Conservation (phyloP, 192 early-diverging fungal species). For the Coemansia sp. region DNA sequence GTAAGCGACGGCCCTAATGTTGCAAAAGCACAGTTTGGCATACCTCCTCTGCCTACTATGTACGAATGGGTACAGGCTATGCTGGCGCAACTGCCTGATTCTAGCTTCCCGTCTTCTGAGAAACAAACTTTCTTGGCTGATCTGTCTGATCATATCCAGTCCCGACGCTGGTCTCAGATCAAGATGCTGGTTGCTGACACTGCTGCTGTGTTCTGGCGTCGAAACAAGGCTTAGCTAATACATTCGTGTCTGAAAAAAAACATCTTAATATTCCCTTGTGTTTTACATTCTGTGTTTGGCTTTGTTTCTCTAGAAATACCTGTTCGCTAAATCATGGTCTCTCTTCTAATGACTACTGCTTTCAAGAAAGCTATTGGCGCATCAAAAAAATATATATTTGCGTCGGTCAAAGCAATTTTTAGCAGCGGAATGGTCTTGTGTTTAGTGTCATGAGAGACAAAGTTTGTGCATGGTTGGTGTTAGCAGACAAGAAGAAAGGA, state of each 20-base stretch:
- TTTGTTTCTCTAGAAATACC: not conserved
- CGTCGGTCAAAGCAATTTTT: no score
- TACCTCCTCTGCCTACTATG: conserved; percentile 26
- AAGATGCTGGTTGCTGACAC: conserved; percentile 29
- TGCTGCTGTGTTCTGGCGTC: conserved; percentile 43
- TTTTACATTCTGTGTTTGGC: not conserved
- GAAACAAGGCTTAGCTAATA: conserved; percentile 12
- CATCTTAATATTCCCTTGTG: not conserved
- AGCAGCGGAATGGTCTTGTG: no score
- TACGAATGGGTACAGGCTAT: conserved; percentile 44
- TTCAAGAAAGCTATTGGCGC: no score
- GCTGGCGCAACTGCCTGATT: conserved; percentile 41
- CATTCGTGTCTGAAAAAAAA: conserved; percentile 1
- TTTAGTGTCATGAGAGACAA: no score
- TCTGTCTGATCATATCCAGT: conserved; percentile 25
- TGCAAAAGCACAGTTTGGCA: conserved; percentile 18
- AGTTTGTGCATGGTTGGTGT: no score
- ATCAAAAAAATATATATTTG: no score
- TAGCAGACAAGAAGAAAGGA: no score
- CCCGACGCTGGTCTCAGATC: conserved; percentile 32
- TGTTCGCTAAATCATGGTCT: not conserved
- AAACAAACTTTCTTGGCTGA: conserved; percentile 30
- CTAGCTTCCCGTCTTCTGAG: conserved; percentile 23
- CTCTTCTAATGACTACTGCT: not conserved
- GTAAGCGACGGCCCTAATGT: conserved; percentile 37